Conservation (phyloP, 1,284 basidiomycete genomes). For the Coniferiporia weirii region DNA sequence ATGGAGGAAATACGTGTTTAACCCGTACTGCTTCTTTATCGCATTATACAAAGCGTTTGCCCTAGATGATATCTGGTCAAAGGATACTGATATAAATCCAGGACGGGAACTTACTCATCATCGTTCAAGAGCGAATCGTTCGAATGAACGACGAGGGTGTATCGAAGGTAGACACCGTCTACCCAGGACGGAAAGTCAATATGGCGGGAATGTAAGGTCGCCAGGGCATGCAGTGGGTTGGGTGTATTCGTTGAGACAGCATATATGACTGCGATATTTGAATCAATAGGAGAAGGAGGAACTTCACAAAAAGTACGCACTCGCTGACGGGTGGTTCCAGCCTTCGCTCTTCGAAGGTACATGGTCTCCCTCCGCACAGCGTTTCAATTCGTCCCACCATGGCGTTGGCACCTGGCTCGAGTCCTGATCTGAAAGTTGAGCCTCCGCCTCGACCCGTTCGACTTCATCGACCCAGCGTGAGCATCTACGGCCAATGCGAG, state of each 20-base stretch:
- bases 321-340: conserved; percentile 78
- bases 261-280: conserved; percentile 50
- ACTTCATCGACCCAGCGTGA: conserved; percentile 63
- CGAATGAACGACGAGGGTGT: conserved; percentile 72
- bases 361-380: conserved; percentile 70
- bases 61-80: conserved; percentile 33
- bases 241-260: conserved; percentile 72
- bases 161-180: conserved; percentile 60
- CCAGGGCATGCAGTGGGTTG: conserved; percentile 73
- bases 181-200: conserved; percentile 74
- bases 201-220: conserved; percentile 57
- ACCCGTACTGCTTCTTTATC: conserved; percentile 75
- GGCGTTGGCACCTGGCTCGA: conserved; percentile 47
- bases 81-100: background rate
- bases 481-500: conserved; percentile 56
- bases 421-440: background rate
- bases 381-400: conserved; percentile 79
- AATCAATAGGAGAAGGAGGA: conserved; percentile 17
- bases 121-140: conserved; percentile 61
- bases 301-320: conserved; percentile 38
- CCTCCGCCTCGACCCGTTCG: conserved; percentile 33
- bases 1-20: conserved; percentile 65
- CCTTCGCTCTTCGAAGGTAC: conserved; percentile 63
- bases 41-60: conserved; percentile 73
- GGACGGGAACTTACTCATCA: conserved; percentile 58